Evolutionary conservation across 1,284 basidiomycete species (phyloP), one percentile per base, ranked within the genome.

Genomic region (Ganoderma boninense): DNA sequence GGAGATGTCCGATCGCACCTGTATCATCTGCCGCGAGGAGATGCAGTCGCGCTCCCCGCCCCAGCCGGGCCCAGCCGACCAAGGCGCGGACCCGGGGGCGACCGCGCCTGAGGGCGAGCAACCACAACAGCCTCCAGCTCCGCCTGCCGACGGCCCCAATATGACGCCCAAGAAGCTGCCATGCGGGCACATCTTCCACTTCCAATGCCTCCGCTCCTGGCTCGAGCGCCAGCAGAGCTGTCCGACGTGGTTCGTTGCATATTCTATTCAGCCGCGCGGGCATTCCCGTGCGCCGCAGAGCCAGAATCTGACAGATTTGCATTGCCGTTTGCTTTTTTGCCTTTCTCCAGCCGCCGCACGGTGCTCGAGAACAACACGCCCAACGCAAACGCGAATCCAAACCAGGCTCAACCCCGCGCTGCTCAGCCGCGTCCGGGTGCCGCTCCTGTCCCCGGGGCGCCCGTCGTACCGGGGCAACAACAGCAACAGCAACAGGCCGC

Each of bases 11-110:
- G 98, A 99, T 82, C 89, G 89, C 69, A 99, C 97, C 2, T 99
- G 98, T 79, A 99, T 99, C 78, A 99, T 99, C 75, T 99, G 98
- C 79, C 89, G 98, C n/a, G 97, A 99, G 82, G 97, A 99, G 79
- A 97, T 99, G 96, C 81, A 89, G 46, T 80, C 82, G 26, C 80
- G 80, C 43, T 74, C 75, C 38, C 69, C 75, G 13, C 38, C 40
- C 32, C 70, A 74, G 20, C 57, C 72, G n/a, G 68, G 49, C 13
- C 66, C 43, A 14, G 42, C 60, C 66, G 79, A 81, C 61, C 77
- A 74, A 54, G 75, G 76, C 54, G 71, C 52, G n/a, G 65, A 23
- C 1, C 46, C 4, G 60, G 68, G 35, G 65, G 62, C 52, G 75
- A 71, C 23, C 68, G 44, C 44, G 44, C 29, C 29, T 32, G 29